Percentiles rank a stretch among this genome's conserved stretches.
Evolutionary conservation across 495 filamentous ascomycete species (phyloP).

Genomic region (Pseudevernia furfuracea): DNA sequence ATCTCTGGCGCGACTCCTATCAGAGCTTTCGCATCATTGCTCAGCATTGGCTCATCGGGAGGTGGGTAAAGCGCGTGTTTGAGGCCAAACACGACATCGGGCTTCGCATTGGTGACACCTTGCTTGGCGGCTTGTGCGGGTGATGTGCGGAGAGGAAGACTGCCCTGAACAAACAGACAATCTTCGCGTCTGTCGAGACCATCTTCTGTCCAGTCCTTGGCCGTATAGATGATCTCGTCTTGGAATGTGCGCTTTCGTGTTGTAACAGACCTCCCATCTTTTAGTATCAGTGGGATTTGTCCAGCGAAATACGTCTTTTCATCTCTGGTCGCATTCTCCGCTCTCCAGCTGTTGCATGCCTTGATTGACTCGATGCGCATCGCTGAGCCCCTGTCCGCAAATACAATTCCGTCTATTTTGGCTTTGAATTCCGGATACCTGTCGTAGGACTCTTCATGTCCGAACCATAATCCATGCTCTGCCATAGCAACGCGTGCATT

Average conservation of each 20-base stretch:
- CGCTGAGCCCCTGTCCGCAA: too few species aligned
- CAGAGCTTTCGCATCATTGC: not conserved
- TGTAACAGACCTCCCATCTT: too few species aligned
- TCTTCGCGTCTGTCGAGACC: not conserved
- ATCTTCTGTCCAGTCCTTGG: not conserved
- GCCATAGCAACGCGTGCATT: too few species aligned
- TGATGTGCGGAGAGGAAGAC: not conserved
- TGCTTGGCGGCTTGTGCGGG: not conserved
- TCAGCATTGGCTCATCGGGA: not conserved
- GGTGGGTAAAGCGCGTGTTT: not conserved
- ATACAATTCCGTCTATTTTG: too few species aligned
- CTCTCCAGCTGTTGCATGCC: not conserved
- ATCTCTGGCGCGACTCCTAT: slow-evolving; percentile 3
- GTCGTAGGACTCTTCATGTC: too few species aligned
- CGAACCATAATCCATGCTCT: too few species aligned
- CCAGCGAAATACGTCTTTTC: not conserved
- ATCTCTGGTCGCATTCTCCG: slow-evolving; percentile 4
- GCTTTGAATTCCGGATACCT: too few species aligned
- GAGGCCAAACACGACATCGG: slow-evolving; percentile 7
- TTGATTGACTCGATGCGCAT: not conserved
- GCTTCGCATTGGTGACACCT: not conserved
- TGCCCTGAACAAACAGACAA: not conserved
- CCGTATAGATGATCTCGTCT: not conserved
- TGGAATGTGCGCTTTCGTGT: too few species aligned
- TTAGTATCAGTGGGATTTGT: not conserved